Conservation (phyloP, 345 rosid genomes). For the Balakata baccata region DNA sequence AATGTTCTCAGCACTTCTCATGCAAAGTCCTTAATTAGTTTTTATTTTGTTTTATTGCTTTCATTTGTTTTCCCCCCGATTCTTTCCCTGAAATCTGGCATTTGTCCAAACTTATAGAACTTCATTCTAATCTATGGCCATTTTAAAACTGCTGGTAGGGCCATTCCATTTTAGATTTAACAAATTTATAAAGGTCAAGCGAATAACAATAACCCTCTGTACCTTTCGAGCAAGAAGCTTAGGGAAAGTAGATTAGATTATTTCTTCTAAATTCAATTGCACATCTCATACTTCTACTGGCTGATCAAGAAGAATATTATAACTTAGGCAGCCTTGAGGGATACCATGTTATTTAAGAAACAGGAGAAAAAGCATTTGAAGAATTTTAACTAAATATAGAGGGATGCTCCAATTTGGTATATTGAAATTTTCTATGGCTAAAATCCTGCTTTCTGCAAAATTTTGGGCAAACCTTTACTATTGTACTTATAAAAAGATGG, state of each 20-base stretch:
- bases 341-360: too few relatives aligned
- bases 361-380: too few relatives aligned
- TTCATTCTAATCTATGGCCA: not conserved
- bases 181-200: too few relatives aligned
- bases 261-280: too few relatives aligned
- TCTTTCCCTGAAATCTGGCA: constrained; percentile 2
- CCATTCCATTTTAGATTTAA: not conserved
- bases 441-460: constrained; percentile 28
- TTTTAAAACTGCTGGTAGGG: not conserved
- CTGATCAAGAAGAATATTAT: too few relatives aligned
- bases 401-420: too few relatives aligned
- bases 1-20: not conserved
- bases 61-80: not conserved
- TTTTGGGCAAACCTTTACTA: constrained; percentile 16
- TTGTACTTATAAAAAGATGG: not conserved
- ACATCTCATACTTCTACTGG: too few relatives aligned
- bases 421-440: not conserved
- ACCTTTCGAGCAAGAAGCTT: too few relatives aligned
- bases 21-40: not conserved
- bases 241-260: too few relatives aligned
- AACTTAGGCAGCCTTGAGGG: too few relatives aligned
- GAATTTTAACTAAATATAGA: not conserved
- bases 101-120: not conserved
- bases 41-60: not conserved
- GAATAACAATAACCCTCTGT: too few relatives aligned